These are phyloP conservation scores for Amylocystis lapponica DNA, from an alignment of 768 basidiomycete species.

Conservation along the genomic window DNA sequence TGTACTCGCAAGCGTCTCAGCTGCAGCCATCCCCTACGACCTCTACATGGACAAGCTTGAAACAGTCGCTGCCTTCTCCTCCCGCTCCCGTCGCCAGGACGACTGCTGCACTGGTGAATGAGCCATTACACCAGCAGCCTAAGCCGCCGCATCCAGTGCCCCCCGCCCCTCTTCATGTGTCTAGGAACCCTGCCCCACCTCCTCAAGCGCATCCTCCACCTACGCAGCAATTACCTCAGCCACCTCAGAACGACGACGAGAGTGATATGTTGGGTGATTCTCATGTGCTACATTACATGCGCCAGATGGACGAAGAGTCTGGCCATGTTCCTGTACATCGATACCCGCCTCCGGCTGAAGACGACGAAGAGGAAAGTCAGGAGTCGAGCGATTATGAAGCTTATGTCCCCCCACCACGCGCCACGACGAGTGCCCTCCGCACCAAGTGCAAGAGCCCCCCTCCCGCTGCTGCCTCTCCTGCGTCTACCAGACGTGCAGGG, in stretches of 20 bases:
- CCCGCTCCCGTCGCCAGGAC: not conserved
- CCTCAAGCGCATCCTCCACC: slow-evolving; percentile 17
- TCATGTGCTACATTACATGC: slow-evolving; percentile 67
- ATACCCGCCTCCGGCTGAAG: slow-evolving; percentile 22
- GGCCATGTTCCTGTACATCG: slow-evolving; percentile 10
- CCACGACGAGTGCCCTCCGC: slow-evolving; percentile 7
- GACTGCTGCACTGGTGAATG: not conserved
- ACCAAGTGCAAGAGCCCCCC: slow-evolving; percentile 9
- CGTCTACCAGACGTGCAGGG: not conserved
- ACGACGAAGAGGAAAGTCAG: slow-evolving; percentile 35
- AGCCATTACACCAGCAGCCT: not conserved
- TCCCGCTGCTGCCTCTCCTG: not conserved
- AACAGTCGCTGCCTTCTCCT: not conserved
- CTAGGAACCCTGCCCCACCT: slow-evolving; percentile 11
- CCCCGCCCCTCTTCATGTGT: not conserved
- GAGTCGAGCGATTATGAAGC: slow-evolving; percentile 16
- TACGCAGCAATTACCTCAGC: slow-evolving; percentile 21
- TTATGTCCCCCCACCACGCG: slow-evolving; percentile 15
- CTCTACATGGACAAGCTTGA: no score
- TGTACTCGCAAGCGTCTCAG: no score
- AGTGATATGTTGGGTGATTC: slow-evolving; percentile 48
- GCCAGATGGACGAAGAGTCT: slow-evolving; percentile 39
- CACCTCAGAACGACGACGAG: slow-evolving; percentile 20
- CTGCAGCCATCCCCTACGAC: not conserved
- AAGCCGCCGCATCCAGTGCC: not conserved